phyloP scores from a whole-genome alignment of 2,329 filamentous ascomycete genomes.

The Cladosporium oxysporum region DNA sequence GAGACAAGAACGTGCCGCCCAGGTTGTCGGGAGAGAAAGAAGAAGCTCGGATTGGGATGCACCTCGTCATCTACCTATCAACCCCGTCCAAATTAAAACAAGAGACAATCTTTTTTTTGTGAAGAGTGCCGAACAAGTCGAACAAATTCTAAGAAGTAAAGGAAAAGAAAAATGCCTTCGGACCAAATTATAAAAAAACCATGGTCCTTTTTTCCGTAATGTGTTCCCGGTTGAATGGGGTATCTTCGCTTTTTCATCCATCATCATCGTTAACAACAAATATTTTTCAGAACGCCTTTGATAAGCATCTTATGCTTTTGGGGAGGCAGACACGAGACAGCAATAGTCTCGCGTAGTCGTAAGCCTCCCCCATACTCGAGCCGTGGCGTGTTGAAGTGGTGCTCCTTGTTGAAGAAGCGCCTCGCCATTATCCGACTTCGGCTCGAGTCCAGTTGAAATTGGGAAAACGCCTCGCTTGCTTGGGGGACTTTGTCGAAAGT shows the following conservation, averaged over 20 bases:
- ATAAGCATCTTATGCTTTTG: constrained; percentile 5
- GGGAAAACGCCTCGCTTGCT: constrained; percentile 19
- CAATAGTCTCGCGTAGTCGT: not conserved
- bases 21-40: not conserved
- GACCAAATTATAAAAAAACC: not conserved
- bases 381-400: constrained; percentile 20
- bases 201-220: constrained; percentile 15
- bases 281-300: constrained; percentile 26
- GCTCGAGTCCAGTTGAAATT: constrained; percentile 24
- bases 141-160: not conserved
- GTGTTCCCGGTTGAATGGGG: constrained; percentile 37
- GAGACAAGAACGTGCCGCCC: not conserved
- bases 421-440: constrained; percentile 24
- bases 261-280: constrained; percentile 21
- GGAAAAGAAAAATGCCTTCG: not conserved
- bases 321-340: not conserved
- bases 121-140: not conserved
- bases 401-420: constrained; percentile 32
- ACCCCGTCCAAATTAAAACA: not conserved
- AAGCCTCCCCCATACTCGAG: constrained; percentile 1
- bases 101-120: not conserved
- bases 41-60: not conserved
- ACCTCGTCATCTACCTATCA: not conserved
- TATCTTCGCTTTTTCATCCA: constrained; percentile 31
- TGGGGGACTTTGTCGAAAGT: not conserved